Evolutionary conservation across 768 basidiomycete species (phyloP).

Genomic region (Naganishia antarctica): DNA sequence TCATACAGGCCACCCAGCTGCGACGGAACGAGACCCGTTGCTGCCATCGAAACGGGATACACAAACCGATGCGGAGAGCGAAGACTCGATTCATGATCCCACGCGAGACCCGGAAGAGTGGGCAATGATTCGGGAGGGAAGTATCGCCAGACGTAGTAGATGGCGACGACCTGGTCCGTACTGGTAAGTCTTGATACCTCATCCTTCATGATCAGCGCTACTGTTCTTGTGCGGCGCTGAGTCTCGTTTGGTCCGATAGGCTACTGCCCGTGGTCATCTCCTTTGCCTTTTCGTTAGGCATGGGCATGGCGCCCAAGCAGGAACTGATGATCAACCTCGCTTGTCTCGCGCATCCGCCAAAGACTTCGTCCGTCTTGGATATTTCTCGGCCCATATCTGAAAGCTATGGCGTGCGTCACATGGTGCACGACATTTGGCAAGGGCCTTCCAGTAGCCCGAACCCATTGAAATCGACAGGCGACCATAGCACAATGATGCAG

Average conservation of each 20-base stretch:
- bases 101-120: conserved; percentile 27
- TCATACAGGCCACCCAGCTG: no score
- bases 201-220: no score
- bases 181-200: conserved; percentile 19
- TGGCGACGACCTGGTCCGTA: conserved; percentile 35
- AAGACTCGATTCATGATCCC: conserved; percentile 18
- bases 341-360: conserved; percentile 46
- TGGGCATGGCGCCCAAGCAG: conserved; percentile 41
- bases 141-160: conserved; percentile 33
- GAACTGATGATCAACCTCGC: conserved; percentile 47
- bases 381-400: neutral
- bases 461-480: neutral
- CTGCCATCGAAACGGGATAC: neutral
- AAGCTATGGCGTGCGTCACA: conserved; percentile 21
- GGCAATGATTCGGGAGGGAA: conserved; percentile 31
- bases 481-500: neutral
- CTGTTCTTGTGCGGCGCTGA: no score
- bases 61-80: neutral
- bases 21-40: conserved; percentile 2
- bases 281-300: conserved; percentile 39
- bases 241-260: no score
- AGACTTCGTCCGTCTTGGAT: conserved; percentile 1
- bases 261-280: conserved; percentile 41
- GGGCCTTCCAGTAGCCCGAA: neutral
- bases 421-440: conserved; percentile 17